These are phyloP conservation scores for Yamagishiella unicocca DNA, from an alignment of 139 green algal genomes.

Conservation along the genomic window DNA sequence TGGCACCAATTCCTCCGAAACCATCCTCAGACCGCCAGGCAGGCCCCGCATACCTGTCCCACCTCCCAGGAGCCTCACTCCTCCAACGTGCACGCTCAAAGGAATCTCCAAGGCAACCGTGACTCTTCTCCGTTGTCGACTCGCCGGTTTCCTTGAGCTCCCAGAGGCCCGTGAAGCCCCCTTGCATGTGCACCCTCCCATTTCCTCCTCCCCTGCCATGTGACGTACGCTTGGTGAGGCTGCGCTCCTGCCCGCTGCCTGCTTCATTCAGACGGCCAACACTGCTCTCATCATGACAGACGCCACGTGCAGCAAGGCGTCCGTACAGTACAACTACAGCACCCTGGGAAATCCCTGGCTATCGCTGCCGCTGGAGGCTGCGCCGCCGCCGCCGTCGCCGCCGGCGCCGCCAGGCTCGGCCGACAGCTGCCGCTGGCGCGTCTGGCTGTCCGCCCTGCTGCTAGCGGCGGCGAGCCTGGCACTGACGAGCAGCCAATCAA, in stretches of 20 bases:
- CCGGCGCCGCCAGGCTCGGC: neutral
- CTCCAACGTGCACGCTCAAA: neutral
- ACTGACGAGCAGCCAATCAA: neutral
- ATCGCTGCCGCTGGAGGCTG: too few relatives aligned
- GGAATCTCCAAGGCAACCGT: too few relatives aligned
- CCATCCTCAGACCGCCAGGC: too few relatives aligned
- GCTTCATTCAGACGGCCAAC: neutral
- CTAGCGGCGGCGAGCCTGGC: neutral
- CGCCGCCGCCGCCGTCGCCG: neutral
- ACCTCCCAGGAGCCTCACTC: neutral
- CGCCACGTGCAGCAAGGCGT: neutral
- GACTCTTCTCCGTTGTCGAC: too few relatives aligned
- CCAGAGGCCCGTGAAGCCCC: too few relatives aligned
- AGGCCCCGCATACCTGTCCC: neutral
- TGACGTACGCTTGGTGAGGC: too few relatives aligned
- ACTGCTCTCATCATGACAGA: neutral
- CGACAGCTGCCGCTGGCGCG: neutral
- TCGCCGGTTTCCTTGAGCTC: too few relatives aligned
- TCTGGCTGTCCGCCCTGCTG: neutral
- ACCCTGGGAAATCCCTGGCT: neutral
- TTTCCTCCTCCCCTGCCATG: too few relatives aligned
- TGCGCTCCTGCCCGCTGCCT: too few relatives aligned
- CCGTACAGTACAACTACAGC: conserved; percentile 18
- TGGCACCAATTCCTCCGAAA: too few relatives aligned
- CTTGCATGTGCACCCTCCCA: neutral